Evolutionary conservation across 2,329 filamentous ascomycete genomes (phyloP).

Genomic region (Malbranchea cinnamomea): DNA sequence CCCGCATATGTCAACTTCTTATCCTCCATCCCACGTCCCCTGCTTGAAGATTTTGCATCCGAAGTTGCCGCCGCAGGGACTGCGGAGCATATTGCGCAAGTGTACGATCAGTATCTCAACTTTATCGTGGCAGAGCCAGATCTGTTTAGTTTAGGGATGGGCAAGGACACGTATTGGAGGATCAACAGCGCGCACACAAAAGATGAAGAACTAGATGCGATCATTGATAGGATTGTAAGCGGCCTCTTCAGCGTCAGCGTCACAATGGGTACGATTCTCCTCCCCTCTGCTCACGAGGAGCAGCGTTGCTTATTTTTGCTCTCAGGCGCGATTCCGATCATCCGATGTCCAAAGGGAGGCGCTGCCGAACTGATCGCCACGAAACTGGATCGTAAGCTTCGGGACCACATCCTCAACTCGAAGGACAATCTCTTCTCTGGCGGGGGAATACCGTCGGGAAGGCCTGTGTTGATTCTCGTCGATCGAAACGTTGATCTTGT

Average conservation of each 20-base stretch:
- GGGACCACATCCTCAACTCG: conserved; percentile 92
- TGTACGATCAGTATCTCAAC: conserved; percentile 95
- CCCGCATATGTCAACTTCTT: conserved; percentile 96
- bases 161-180: conserved; percentile 89
- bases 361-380: conserved; percentile 89
- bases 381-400: conserved; percentile 85
- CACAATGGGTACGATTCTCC: conserved; percentile 64
- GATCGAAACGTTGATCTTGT: conserved; percentile 92
- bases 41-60: conserved; percentile 87
- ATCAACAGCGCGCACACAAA: conserved; percentile 84
- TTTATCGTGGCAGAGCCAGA: conserved; percentile 94
- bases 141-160: conserved; percentile 84
- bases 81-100: conserved; percentile 76
- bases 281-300: not conserved
- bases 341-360: conserved; percentile 81
- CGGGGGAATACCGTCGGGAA: conserved; percentile 48
- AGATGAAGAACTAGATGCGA: conserved; percentile 74
- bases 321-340: conserved; percentile 77
- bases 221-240: conserved; percentile 83
- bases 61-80: conserved; percentile 74
- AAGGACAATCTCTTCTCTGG: conserved; percentile 91
- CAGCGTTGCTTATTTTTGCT: conserved; percentile 9
- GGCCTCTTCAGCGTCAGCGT: conserved; percentile 95
- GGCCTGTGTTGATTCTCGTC: conserved; percentile 83
- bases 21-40: conserved; percentile 73